Base-by-base conservation (phyloP, 1,284 basidiomycete species). In the Tilletia caries region DNA sequence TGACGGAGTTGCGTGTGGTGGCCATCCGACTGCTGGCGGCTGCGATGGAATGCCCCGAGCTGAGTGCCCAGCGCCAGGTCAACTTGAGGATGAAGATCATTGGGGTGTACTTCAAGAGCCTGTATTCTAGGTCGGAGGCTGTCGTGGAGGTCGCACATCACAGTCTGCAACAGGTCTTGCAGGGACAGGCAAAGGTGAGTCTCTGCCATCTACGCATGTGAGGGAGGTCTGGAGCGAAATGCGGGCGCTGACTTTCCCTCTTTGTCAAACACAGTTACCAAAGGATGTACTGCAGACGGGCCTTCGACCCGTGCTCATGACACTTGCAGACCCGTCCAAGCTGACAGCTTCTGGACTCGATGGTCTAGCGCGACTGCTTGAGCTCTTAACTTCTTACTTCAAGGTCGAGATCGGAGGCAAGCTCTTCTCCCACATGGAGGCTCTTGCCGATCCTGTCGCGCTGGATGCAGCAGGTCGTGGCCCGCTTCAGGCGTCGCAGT, bases 321-420 rank as follows among this genome's bases (percentile, higher is more conserved):
- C 98, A 81, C 88, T 99, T 23, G 95, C 95, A 3, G 97, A 99
- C 84, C 92, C 95, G 50, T 94, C 95, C 81, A 89, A 93, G 34
- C 87, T 99, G 34, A 95, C 93, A 3, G 91, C 97, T n/a, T 89
- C 92, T 5, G 95, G 95, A 23, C 86, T 99, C 64, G 81, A 98
- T 82, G 96, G 97, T 3, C 86, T 99, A 29, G 95, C 96, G 15
- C 89, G 95, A n/a, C 88, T 99, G 70, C 86, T 99, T 65, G 93
- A 97, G 83, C 87, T 98, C 6, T 85, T 99, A 68, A 97, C 95
- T 64, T 98, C 96, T 83, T 99, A 99, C 85, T 99, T 99, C 90
- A 98, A 98, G 84, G 95, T 98, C 54, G 96, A 99, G 85, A 98
- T 99, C 76, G 97, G 96, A 10, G 90, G 92, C 84, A 98, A 98